Conservation (phyloP, 2,329 filamentous ascomycete genomes). For the Fusarium haematococcum region DNA sequence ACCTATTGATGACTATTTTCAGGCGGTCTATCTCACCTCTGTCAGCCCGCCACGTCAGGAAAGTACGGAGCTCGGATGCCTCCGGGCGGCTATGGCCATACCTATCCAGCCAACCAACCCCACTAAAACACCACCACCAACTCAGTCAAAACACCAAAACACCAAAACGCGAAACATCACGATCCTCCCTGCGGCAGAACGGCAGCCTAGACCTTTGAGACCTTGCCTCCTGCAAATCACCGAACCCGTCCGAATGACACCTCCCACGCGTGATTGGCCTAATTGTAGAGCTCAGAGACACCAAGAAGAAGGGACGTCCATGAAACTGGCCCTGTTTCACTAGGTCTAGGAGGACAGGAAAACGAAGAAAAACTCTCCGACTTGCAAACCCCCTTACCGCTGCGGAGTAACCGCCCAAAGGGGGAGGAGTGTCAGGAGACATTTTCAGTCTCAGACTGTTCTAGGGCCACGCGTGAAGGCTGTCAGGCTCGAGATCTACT, state of each 20-base stretch:
- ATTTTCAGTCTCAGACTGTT: slow-evolving; percentile 22
- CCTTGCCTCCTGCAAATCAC: slow-evolving; percentile 16
- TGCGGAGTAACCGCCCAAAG: slow-evolving; percentile 25
- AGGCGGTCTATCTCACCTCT: slow-evolving; percentile 18
- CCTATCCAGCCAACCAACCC: slow-evolving; percentile 17
- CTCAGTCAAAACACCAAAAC: slow-evolving; percentile 33
- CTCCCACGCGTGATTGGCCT: slow-evolving; percentile 27
- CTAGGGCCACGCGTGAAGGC: slow-evolving; percentile 11
- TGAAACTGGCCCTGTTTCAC: slow-evolving; percentile 44
- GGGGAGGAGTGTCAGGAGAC: slow-evolving; percentile 34
- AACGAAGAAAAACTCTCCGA: slow-evolving; percentile 18
- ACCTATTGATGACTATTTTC: slow-evolving; percentile 8
- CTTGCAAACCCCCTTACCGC: slow-evolving; percentile 9
- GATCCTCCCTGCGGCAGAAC: slow-evolving; percentile 22
- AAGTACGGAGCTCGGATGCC: slow-evolving; percentile 34
- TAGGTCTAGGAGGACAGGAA: slow-evolving; percentile 16
- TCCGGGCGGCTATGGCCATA: slow-evolving; percentile 33
- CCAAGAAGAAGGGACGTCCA: slow-evolving; percentile 11
- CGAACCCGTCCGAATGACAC: slow-evolving; percentile 8
- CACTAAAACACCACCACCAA: slow-evolving; percentile 16
- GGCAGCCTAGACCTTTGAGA: slow-evolving; percentile 7
- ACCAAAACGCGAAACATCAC: slow-evolving; percentile 38
- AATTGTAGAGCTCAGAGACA: slow-evolving; percentile 3
- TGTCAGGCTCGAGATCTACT: slow-evolving; percentile 31
- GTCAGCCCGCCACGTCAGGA: slow-evolving; percentile 31